Base-by-base conservation (phyloP, 1,284 basidiomycete genomes). In the Mycena sp. region DNA sequence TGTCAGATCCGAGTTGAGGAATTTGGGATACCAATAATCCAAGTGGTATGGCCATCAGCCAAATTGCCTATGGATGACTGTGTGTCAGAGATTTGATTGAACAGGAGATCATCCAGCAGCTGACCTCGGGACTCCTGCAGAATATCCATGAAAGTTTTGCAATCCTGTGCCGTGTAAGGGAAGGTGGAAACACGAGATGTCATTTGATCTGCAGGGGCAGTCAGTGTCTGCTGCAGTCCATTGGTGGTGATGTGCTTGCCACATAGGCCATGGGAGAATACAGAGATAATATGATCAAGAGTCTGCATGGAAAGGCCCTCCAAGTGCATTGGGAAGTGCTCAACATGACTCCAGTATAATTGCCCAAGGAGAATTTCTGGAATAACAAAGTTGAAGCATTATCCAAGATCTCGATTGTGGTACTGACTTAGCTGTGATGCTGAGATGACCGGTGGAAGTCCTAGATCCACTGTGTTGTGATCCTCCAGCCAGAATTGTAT, bases 271-370 rank as follows among this genome's bases (percentile, higher is more conserved):
- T 82, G 79, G 35, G 75, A 73, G 46, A 81, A 77, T 4, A 80
- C 70, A 25, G 72, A 71, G n/a, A 77, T 77, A 3, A 88, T 73
- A 11, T 85, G 80, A 11, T 81, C 77, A 14, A 84, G 66, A 3
- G 73, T 69, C 12, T 71, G 62, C n/a, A 54, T 67, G 17, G 71
- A 70, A 28, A 86, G 69, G 1, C 75, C 70, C 28, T 73, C 65
- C 19, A 77, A 57, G 69, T 88, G 85, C 77, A 82, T 83, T 0
- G 84, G 85, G 69, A 87, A 88, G 63, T 78, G 81, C 63, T 88
- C 86, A 12, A 87, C 73, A 62, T 88, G 87, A 0, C 70, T 65
- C 87, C 87, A 89, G 60, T 86, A 89, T 10, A 84, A 71, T 26
- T 80, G 77, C 43, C 84, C 77, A 14, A 87, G 62, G 2, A 76